Evolutionary conservation across 371 early-diverging fungal genomes (phyloP), one percentile per base, ranked within the genome.

Genomic region (Choanephora cucurbitarum): DNA sequence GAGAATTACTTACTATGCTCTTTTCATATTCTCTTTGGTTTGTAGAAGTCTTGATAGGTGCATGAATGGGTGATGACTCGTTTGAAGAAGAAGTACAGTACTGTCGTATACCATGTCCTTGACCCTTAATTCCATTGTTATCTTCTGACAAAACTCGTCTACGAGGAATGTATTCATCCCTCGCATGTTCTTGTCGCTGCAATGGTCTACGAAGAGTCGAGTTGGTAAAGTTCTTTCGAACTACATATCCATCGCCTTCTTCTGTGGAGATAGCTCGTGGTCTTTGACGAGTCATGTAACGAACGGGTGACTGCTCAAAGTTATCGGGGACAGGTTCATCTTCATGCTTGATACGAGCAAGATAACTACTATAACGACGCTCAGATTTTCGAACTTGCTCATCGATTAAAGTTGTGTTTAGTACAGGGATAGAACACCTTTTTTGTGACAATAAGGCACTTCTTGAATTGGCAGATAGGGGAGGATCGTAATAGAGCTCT

Each of bases 401-500:
- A 37, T 37, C 37, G 10, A 37, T 37, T 9, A 37, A 14, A 37
- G 37, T 2, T 37, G 14, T 14, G 10, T 37, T 37, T 2, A 37
- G 13, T 11, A 37, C 14, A 11, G 37, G 37, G 13, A 37, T 37
- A 37, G 37, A 37, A 11, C 37, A 14, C 10, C 37, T 37, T 14
- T 37, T 37, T 14, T 37, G 37, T 14, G 37, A 9, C 11, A 37
- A 13, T 13, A 5, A 3, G 14, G 47, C 3, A 14, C n/a, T 46
- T 46, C 31, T 24, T 13, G 7, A 11, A 28, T 14, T n/a, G 11
- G 52, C 43, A 24, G 52, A 34, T 34, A 51, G 11, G 19, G 55
- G 49, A 6, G 60, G 54, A 17, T 54, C 54, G 44, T 44, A 60
- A 28, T 54, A 47, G 2, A 49, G 7, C 11, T 60, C 60, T 9